Evolutionary conservation across 495 filamentous ascomycete species (phyloP).

Genomic region (Aspergillus incahuasiensis): DNA sequence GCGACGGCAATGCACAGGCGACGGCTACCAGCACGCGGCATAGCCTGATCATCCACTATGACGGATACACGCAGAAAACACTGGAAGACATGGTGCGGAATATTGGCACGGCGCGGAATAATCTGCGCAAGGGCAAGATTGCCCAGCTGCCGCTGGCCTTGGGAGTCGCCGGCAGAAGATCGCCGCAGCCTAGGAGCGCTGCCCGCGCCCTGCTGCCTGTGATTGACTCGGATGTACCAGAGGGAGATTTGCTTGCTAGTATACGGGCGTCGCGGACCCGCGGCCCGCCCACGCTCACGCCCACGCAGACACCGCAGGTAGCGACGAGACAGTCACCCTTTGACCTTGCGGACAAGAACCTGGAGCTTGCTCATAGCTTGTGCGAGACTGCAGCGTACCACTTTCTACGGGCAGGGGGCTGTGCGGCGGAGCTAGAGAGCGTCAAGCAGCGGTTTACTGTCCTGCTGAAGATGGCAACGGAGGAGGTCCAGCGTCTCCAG

Average conservation of each 20-base stretch:
- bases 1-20: conserved; percentile 36
- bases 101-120: conserved; percentile 74
- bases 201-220: background rate
- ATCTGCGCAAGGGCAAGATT: conserved; percentile 72
- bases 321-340: conserved; percentile 36
- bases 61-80: conserved; percentile 73
- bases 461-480: conserved; percentile 35
- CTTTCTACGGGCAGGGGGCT: conserved; percentile 79
- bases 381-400: conserved; percentile 85
- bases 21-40: conserved; percentile 61
- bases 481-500: conserved; percentile 38
- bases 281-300: conserved; percentile 16
- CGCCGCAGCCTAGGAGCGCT: conserved; percentile 5
- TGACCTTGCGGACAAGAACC: conserved; percentile 66
- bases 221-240: background rate
- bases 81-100: conserved; percentile 78
- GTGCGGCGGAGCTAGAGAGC: conserved; percentile 63
- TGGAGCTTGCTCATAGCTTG: conserved; percentile 73
- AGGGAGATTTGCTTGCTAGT: conserved; percentile 16
- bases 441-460: conserved; percentile 54
- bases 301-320: too few species aligned
- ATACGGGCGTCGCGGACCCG: conserved; percentile 32
- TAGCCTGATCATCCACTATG: conserved; percentile 86
- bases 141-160: conserved; percentile 23
- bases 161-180: conserved; percentile 11